Evolutionary conservation across 176 grass and related monocot genomes (phyloP).

Genomic region (Pontederia paniculata): DNA sequence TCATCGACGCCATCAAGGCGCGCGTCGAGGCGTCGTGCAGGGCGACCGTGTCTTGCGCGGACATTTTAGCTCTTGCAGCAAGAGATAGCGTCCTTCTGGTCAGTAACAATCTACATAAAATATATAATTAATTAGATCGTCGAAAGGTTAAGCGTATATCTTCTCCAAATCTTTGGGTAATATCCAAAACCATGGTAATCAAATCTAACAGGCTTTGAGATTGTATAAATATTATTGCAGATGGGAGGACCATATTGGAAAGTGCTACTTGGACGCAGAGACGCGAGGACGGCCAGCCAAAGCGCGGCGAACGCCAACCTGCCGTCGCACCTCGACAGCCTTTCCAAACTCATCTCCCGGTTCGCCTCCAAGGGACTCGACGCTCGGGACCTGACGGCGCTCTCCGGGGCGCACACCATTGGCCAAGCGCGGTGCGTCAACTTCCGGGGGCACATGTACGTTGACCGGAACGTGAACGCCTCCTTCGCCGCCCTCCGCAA

Average conservation of each 20-base stretch:
- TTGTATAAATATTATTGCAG: constrained; percentile 17
- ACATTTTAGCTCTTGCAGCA: constrained; percentile 8
- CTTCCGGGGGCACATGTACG: constrained; percentile 45
- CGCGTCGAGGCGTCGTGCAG: constrained; percentile 2
- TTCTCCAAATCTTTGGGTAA: no score
- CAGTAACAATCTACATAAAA: no score
- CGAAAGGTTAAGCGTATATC: no score
- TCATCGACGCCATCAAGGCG: constrained; percentile 10
- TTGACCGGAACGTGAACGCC: constrained; percentile 29
- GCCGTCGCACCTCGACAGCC: constrained; percentile 24
- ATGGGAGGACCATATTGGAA: constrained; percentile 52
- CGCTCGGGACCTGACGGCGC: constrained; percentile 49
- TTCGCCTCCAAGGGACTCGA: constrained; percentile 48
- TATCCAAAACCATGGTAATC: no score
- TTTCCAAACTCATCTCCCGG: constrained; percentile 24
- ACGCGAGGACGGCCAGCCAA: constrained; percentile 42
- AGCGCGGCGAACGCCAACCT: constrained; percentile 44
- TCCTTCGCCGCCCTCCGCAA: constrained; percentile 1
- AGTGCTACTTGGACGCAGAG: constrained; percentile 41
- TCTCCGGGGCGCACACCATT: constrained; percentile 57
- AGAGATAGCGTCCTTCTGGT: background rate
- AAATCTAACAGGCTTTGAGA: no score
- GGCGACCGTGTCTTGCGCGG: constrained; percentile 10
- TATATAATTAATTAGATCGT: no score
- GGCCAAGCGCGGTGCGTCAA: constrained; percentile 36